Evolutionary conservation across 257 asterid species (phyloP).

Genomic region (Solanum pinnatisectum): DNA sequence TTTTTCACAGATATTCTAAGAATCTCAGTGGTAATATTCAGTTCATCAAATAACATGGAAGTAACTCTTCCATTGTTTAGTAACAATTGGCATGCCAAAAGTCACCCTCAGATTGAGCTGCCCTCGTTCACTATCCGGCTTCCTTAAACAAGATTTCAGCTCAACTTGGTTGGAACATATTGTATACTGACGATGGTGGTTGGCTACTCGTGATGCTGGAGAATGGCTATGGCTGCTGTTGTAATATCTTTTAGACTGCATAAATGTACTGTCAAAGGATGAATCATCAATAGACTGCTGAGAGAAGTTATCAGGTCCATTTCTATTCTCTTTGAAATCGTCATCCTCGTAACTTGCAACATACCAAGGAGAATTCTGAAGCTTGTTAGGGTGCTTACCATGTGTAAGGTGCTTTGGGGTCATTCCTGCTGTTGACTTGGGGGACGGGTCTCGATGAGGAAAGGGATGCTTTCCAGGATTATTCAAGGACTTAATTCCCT

Average conservation of each 20-base stretch:
- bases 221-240: background rate
- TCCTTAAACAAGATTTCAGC: constrained; percentile 33
- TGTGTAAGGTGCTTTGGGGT: constrained; percentile 5
- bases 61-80: constrained; percentile 14
- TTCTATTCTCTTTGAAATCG: background rate
- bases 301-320: background rate
- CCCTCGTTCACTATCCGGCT: constrained; percentile 11
- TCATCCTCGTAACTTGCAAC: background rate
- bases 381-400: background rate
- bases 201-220: background rate
- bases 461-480: background rate
- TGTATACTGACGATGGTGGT: background rate
- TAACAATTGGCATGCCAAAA: constrained; percentile 10
- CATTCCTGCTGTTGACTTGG: constrained; percentile 1
- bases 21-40: background rate
- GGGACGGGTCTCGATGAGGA: background rate
- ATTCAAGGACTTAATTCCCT: background rate
- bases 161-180: background rate
- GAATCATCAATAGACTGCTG: background rate
- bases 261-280: constrained; percentile 1
- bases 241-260: background rate
- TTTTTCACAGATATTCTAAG: background rate
- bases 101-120: constrained; percentile 24
- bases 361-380: constrained; percentile 3
- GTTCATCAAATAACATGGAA: background rate